Evolutionary conservation across 2,329 filamentous ascomycete genomes (phyloP), one percentile per base, ranked within the genome.

Genomic region (Elsinoe arachidis): DNA sequence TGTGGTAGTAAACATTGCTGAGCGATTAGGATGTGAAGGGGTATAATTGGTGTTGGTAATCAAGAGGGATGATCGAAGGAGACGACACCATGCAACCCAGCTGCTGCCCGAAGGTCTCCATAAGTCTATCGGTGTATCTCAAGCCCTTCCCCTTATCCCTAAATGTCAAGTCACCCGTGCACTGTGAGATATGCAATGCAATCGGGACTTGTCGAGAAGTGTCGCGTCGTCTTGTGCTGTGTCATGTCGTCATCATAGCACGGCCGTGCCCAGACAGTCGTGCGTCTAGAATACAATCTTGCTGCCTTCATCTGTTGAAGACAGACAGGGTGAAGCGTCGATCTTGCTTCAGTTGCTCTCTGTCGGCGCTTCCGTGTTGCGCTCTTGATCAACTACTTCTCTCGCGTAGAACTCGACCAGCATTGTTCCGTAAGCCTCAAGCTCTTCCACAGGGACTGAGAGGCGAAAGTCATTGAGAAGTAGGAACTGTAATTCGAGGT

Each of bases 381-480:
- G n/a, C 19, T 56, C 54, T 23, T 23, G 17, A 7, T 56, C 54
- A 23, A 96, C 82, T 14, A 96, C 86, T 70, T 99, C 93, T 56
- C 92, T 81, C 0, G 90, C 92, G 68, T 97, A 99, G 68, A 97
- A 99, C 68, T 97, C 92, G 14, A 99, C 93, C 11, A 99, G 78
- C 92, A 97, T 97, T 1, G 93, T 99, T 4, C 90, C 93, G 66
- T 99, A 99, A 0, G 90, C 90, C 72, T 99, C 93, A 59, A 99
- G 82, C 67, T 97, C 92, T 74, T 97, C 93, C 12, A 97, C 87
- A 0, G 92, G 87, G 9, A 99, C 87, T 1, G 90, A 89, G 14
- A 99, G 84, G 59, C 92, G 85, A 71, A 99, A 99, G 70, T 97
- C 93, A 72, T 99, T 99, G 30, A 99, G 79, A 1, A 96, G 79